A percentile compares a stretch with the other conserved stretches of the same genome.
Conservation (phyloP, 2,329 filamentous ascomycete genomes). For the Aphanocladium album region DNA sequence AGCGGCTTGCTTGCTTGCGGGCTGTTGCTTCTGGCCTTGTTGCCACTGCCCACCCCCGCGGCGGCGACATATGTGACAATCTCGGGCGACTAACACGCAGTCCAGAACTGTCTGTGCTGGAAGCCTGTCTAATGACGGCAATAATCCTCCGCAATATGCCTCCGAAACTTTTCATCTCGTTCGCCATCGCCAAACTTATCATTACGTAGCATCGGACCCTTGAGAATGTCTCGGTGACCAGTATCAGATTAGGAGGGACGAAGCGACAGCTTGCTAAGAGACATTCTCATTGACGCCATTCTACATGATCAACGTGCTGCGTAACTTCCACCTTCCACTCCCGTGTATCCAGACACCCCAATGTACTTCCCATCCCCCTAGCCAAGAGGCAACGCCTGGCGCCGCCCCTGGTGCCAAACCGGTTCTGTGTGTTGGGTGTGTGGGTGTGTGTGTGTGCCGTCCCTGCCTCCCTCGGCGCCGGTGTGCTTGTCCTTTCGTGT, state of each 20-base stretch:
- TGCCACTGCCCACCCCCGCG: too few relatives aligned
- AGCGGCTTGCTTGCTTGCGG: too few relatives aligned
- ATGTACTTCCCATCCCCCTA: neutral
- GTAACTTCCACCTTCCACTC: neutral
- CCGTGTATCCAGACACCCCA: neutral
- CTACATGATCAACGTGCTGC: neutral
- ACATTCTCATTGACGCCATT: neutral
- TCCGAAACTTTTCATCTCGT: too few relatives aligned
- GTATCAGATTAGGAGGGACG: neutral
- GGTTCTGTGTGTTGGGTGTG: neutral
- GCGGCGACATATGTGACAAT: too few relatives aligned
- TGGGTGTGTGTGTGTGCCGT: neutral
- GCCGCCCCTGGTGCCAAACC: neutral
- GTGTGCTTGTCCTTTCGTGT: neutral
- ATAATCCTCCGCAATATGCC: too few relatives aligned
- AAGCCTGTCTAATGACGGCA: too few relatives aligned
- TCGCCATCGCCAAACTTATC: too few relatives aligned
- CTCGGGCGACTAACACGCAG: too few relatives aligned
- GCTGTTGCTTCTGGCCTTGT: too few relatives aligned
- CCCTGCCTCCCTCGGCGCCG: neutral
- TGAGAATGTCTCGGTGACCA: neutral
- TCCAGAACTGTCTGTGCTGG: too few relatives aligned
- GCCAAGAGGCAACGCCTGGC: neutral
- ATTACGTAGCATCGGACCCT: neutral
- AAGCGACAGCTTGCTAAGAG: neutral